A percentile compares a stretch with the other conserved stretches of the same genome.
Evolutionary conservation across 2,329 filamentous ascomycete genomes (phyloP).

Genomic region (Sarocladiaceae sp.): DNA sequence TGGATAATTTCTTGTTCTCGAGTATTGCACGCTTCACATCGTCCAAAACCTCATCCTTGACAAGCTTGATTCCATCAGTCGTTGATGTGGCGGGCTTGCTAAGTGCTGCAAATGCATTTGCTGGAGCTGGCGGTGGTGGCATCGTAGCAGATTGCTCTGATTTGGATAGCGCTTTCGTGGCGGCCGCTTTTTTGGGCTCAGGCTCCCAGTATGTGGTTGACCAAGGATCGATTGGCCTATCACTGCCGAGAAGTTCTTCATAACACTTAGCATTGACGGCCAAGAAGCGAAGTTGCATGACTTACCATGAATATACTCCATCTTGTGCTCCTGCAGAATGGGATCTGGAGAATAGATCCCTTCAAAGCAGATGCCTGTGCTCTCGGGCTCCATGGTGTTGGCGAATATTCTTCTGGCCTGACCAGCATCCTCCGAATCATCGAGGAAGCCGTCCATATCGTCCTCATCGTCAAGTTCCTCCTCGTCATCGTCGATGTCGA

Average conservation of each 20-base stretch:
- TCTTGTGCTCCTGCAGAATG: conserved; percentile 54
- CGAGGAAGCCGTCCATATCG: conserved; percentile 84
- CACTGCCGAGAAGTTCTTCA: conserved; percentile 7
- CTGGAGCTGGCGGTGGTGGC: conserved; percentile 25
- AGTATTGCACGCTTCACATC: conserved; percentile 36
- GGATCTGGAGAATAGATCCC: conserved; percentile 41
- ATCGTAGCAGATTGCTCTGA: conserved; percentile 19
- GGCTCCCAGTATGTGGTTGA: conserved; percentile 61
- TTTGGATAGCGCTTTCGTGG: conserved; percentile 9
- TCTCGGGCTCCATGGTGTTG: conserved; percentile 69
- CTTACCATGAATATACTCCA: conserved; percentile 70
- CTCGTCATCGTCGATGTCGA: conserved; percentile 60
- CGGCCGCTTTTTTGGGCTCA: conserved; percentile 26
- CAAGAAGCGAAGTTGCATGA: conserved; percentile 12
- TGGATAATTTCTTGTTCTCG: conserved; percentile 32
- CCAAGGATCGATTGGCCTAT: not conserved
- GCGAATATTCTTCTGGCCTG: conserved; percentile 50
- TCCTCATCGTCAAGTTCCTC: conserved; percentile 71
- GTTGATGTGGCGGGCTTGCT: conserved; percentile 11
- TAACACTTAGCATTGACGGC: not conserved
- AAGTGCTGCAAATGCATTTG: conserved; percentile 32
- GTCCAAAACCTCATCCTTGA: conserved; percentile 32
- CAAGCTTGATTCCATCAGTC: conserved; percentile 21
- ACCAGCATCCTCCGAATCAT: conserved; percentile 70
- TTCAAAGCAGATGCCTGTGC: conserved; percentile 81